Evolutionary conservation across 306 rosid genomes (phyloP), one percentile per base, ranked within the genome.

Genomic region (Herpetospermum pedunculosum): DNA sequence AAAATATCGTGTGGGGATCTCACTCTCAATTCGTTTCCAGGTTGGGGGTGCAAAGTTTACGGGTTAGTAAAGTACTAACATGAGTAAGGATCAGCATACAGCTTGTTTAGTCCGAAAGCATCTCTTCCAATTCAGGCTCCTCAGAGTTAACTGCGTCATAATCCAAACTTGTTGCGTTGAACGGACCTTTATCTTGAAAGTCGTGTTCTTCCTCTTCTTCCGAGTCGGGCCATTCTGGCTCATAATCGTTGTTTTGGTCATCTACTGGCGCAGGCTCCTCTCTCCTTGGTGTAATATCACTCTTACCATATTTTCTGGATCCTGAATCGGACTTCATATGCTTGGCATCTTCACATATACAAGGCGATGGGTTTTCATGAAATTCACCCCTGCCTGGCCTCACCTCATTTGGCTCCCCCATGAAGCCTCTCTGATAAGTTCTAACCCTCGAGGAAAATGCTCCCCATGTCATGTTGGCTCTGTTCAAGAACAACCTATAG

Each of bases 361-460:
- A 95, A 28, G 96, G 70, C 26, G 91, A 80, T 53, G 99, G 99
- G 81, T 95, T 95, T 81, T 95, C 99, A 76, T 95, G 97, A 78
- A 95, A 95, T 77, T 87, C 96, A 14, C 99, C 99, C 86, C 97
- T 89, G 35, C 99, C 99, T 26, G 96, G 90, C 80, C 96, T 87
- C 79, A 82, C 82, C 85, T 95, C 99, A 54, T 89, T 87, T 64
- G 99, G 97, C 81, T 81, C 96, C 73, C 99, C 99, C 86, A 89
- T 89, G 80, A 95, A 95, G 78, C 99, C 97, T 88, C 80, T 88
- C 84, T 95, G 99, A 68, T 73, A 85, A 68, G 83, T 85, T n/a
- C 92, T 94, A 71, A 85, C 83, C 41, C 83, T 32, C 29, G 99
- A 88, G 64, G 96, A 88, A 78, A 95, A 95, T 77, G 68, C 92